Percentiles rank a stretch among this genome's conserved stretches.
phyloP scores from a whole-genome alignment of 23 red algal species.

The Chondrus crispus region DNA sequence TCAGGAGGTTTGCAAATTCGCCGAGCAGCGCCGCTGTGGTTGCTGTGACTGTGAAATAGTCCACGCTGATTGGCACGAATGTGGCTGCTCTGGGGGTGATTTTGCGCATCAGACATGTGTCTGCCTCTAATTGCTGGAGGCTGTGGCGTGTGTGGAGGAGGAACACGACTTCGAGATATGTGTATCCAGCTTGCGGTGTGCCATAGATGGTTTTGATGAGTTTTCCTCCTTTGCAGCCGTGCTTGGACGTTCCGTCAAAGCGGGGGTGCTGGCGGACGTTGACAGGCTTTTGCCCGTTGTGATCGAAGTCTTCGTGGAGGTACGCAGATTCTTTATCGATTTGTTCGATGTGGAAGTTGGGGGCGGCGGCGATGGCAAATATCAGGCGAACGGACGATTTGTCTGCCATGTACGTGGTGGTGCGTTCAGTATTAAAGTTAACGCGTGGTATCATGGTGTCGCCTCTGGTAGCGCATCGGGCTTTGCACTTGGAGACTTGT shows the following conservation, averaged over 20 bases:
- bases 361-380: not conserved
- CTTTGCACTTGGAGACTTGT: not conserved
- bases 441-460: not conserved
- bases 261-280: not conserved
- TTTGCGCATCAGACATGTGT: too few relatives aligned
- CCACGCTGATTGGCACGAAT: too few relatives aligned
- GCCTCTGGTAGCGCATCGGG: not conserved
- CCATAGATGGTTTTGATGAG: not conserved
- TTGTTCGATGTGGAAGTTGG: not conserved
- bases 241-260: not conserved
- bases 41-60: too few relatives aligned
- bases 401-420: not conserved
- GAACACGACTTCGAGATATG: too few relatives aligned
- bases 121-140: too few relatives aligned
- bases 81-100: too few relatives aligned
- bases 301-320: not conserved
- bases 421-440: not conserved
- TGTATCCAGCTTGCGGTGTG: not conserved
- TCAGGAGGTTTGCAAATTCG: too few relatives aligned
- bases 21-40: too few relatives aligned
- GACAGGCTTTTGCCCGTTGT: constrained; percentile 18
- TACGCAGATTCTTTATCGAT: constrained; percentile 26
- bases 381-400: not conserved
- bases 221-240: not conserved
- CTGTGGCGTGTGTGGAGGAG: too few relatives aligned